These are phyloP conservation scores for Stereum hirsutum DNA, from an alignment of 1,284 basidiomycete species.

Conservation along the genomic window DNA sequence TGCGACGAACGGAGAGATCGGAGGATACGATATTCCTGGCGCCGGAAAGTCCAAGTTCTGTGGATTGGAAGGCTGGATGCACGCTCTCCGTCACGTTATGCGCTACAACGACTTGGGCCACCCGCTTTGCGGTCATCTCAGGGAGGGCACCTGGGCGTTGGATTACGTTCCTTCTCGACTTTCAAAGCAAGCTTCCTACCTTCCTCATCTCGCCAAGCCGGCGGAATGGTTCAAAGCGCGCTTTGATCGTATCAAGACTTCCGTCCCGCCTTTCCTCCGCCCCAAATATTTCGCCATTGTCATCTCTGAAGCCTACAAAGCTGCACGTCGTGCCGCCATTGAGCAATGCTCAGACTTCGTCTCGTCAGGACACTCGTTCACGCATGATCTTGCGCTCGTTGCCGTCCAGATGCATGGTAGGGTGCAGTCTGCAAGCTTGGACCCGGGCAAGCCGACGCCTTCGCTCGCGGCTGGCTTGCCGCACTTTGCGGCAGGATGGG, in stretches of 20 bases:
- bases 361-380: constrained; percentile 77
- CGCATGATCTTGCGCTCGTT: constrained; percentile 79
- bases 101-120: constrained; percentile 87
- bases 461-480: constrained; percentile 91
- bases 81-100: constrained; percentile 75
- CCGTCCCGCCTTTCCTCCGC: constrained; percentile 77
- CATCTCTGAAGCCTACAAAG: constrained; percentile 86
- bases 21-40: constrained; percentile 73
- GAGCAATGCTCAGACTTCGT: constrained; percentile 87
- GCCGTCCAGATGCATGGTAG: constrained; percentile 89
- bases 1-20: constrained; percentile 65
- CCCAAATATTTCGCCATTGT: constrained; percentile 93
- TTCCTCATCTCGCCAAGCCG: constrained; percentile 46
- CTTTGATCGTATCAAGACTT: constrained; percentile 68
- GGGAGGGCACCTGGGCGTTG: constrained; percentile 83
- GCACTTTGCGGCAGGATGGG: constrained; percentile 88
- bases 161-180: constrained; percentile 77
- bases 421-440: constrained; percentile 82
- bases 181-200: constrained; percentile 44
- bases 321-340: constrained; percentile 69
- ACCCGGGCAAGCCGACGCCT: constrained; percentile 59
- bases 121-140: constrained; percentile 77
- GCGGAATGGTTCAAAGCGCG: constrained; percentile 79
- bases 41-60: constrained; percentile 77
- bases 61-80: constrained; percentile 95